phyloP scores from a whole-genome alignment of 306 rosid species.

The Amphicarpaea edgeworthii region DNA sequence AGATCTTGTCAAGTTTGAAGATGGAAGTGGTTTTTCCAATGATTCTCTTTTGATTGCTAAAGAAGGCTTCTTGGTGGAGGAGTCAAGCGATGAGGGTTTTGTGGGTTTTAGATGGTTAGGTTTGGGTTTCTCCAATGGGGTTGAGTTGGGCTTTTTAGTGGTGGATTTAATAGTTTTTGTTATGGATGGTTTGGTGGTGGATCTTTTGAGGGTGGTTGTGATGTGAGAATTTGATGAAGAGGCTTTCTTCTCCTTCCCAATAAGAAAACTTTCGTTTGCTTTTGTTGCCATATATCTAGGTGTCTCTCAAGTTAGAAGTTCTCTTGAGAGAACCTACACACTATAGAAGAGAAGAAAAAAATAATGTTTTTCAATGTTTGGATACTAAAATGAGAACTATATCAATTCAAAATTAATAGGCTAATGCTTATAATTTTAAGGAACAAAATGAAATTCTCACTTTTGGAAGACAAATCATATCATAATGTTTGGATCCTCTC shows the following conservation, averaged over 20 bases:
- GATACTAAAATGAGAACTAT: background rate
- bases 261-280: constrained; percentile 44
- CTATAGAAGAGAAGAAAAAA: no score
- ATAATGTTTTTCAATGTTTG: background rate
- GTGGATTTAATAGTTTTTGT: constrained; percentile 24
- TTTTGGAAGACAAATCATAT: background rate
- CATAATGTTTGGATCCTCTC: background rate
- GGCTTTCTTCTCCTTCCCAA: constrained; percentile 58
- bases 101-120: constrained; percentile 70
- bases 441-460: background rate
- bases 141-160: constrained; percentile 32
- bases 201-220: constrained; percentile 34
- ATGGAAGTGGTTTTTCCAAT: constrained; percentile 54
- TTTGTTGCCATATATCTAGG: constrained; percentile 58
- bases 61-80: background rate
- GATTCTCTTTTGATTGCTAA: constrained; percentile 54
- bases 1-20: constrained; percentile 42
- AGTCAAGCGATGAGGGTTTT: constrained; percentile 48
- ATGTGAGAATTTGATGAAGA: constrained; percentile 42
- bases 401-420: background rate
- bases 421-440: background rate
- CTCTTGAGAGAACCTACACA: constrained; percentile 13
- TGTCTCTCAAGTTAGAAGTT: background rate
- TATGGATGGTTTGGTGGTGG: constrained; percentile 45
- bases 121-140: constrained; percentile 42